Evolutionary conservation across 495 filamentous ascomycete genomes (phyloP).

Genomic region (Chaetomium fimeti): DNA sequence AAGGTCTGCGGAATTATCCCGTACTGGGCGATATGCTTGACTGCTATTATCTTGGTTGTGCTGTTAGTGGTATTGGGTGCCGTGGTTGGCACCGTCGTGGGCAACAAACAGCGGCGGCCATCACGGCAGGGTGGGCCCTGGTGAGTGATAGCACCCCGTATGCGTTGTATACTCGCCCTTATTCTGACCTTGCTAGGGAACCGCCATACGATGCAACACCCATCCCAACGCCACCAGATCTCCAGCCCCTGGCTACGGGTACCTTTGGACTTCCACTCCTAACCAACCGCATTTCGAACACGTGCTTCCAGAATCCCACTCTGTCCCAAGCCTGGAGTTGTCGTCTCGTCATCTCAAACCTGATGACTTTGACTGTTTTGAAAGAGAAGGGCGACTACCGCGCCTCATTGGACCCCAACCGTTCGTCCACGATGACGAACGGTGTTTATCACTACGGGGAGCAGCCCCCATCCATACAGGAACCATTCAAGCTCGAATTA

Average conservation of each 20-base stretch:
- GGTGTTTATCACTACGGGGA: slow-evolving; percentile 64
- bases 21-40: slow-evolving; percentile 64
- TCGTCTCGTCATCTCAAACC: slow-evolving; percentile 39
- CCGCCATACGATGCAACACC: slow-evolving; percentile 64
- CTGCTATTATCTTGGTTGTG: slow-evolving; percentile 53
- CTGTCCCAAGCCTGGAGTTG: slow-evolving; percentile 72
- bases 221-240: slow-evolving; percentile 55
- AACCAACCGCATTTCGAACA: slow-evolving; percentile 56
- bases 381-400: slow-evolving; percentile 34
- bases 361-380: slow-evolving; percentile 35
- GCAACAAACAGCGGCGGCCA: slow-evolving; percentile 31
- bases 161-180: background rate
- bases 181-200: slow-evolving; percentile 28
- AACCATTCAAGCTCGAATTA: slow-evolving; percentile 53
- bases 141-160: slow-evolving; percentile 23
- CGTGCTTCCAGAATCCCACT: slow-evolving; percentile 63
- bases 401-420: slow-evolving; percentile 38
- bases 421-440: slow-evolving; percentile 34
- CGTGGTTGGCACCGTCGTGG: slow-evolving; percentile 44
- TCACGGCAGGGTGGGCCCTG: slow-evolving; percentile 28
- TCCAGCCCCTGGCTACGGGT: slow-evolving; percentile 64
- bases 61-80: slow-evolving; percentile 64
- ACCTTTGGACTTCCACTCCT: slow-evolving; percentile 59
- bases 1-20: slow-evolving; percentile 63
- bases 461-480: slow-evolving; percentile 61